These are phyloP conservation scores for Chaetomium sp. DNA, from an alignment of 2,329 filamentous ascomycete genomes.

Conservation along the genomic window DNA sequence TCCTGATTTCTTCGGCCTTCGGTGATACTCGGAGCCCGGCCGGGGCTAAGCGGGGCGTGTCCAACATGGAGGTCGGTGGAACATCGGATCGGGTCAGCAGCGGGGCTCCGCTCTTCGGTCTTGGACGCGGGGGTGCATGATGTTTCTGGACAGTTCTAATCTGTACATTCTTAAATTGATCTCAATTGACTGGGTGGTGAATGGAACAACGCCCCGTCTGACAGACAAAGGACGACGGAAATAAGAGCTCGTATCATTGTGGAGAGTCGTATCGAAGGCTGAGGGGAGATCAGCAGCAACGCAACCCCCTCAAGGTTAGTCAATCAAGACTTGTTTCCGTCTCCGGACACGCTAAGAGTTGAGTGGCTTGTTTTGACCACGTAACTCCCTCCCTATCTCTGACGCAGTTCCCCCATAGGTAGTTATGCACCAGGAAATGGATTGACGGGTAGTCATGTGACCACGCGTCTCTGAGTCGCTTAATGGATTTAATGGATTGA, in stretches of 20 bases:
- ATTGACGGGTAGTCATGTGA: constrained; percentile 30
- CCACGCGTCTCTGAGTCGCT: constrained; percentile 23
- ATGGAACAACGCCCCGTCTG: not conserved
- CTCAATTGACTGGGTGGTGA: not conserved
- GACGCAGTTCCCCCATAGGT: not conserved
- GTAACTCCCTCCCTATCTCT: no score
- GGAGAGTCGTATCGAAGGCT: not conserved
- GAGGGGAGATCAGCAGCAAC: not conserved
- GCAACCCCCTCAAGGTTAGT: not conserved
- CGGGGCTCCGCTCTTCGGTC: constrained; percentile 9
- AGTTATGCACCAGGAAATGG: not conserved
- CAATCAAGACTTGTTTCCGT: not conserved
- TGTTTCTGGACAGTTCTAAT: not conserved
- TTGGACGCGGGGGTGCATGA: not conserved
- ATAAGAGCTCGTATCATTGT: not conserved
- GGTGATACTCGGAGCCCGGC: constrained; percentile 9
- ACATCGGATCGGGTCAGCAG: constrained; percentile 18
- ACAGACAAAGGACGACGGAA: not conserved
- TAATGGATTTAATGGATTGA: not conserved
- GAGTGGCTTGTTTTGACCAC: not conserved
- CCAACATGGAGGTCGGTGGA: constrained; percentile 6
- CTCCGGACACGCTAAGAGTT: not conserved
- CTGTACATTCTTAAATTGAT: not conserved
- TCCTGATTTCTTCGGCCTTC: not conserved
- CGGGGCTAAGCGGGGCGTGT: constrained; percentile 1